phyloP scores from a whole-genome alignment of 1,284 basidiomycete species.

The Trichosporon asahii region DNA sequence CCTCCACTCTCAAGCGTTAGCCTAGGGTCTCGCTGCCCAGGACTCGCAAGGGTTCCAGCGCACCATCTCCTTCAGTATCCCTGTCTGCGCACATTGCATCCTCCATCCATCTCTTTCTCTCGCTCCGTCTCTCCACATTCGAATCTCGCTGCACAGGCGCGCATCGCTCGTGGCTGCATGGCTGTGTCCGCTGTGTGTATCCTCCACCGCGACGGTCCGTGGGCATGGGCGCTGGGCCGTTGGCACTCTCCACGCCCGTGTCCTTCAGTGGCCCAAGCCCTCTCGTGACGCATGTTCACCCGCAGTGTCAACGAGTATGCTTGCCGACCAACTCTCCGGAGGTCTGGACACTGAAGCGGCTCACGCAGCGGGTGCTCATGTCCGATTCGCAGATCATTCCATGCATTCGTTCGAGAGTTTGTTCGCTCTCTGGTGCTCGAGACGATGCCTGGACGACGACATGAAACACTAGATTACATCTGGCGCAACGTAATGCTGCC shows the following conservation, averaged over 20 bases:
- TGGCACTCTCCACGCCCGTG: too few species aligned
- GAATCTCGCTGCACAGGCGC: not conserved
- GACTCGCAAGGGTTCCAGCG: conserved; percentile 2
- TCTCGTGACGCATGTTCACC: not conserved
- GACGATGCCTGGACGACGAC: not conserved
- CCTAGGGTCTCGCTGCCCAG: not conserved
- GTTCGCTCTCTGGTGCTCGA: not conserved
- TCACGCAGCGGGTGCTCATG: not conserved
- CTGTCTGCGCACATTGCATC: not conserved
- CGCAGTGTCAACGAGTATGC: not conserved
- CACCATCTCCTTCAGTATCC: not conserved
- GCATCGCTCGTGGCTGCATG: not conserved
- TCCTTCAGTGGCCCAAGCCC: not conserved
- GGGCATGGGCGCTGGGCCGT: too few species aligned
- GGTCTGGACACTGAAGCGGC: not conserved
- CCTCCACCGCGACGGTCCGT: not conserved
- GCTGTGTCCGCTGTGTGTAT: not conserved
- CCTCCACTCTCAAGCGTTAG: too few species aligned
- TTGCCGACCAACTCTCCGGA: not conserved
- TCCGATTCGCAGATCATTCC: not conserved
- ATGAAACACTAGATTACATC: not conserved
- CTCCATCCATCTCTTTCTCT: not conserved
- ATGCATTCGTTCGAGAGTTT: not conserved
- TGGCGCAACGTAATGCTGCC: not conserved
- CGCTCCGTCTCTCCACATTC: not conserved